Conservation (phyloP, 176 grass and related monocot species). For the Leersia perrieri region DNA sequence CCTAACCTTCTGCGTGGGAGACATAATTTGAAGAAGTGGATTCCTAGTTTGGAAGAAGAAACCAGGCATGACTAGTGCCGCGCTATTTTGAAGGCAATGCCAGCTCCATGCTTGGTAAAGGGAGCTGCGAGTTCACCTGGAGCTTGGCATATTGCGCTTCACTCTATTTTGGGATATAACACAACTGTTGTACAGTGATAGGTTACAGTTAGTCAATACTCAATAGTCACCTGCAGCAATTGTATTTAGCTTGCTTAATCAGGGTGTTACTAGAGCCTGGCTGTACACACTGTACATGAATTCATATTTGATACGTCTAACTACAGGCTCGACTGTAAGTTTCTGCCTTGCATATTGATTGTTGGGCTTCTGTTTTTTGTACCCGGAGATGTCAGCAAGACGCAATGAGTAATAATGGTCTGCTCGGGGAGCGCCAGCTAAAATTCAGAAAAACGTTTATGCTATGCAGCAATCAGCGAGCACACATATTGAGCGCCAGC, state of each 20-base stretch:
- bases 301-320: background rate
- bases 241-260: constrained; percentile 13
- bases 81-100: constrained; percentile 6
- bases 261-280: background rate
- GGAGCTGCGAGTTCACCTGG: background rate
- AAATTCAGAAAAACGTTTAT: background rate
- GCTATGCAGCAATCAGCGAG: background rate
- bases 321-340: background rate
- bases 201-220: background rate
- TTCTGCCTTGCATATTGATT: background rate
- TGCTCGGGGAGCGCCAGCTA: background rate
- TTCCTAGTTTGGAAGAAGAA: background rate
- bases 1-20: background rate
- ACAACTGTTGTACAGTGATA: background rate
- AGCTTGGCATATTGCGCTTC: too few species aligned
- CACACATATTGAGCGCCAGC: background rate
- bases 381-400: background rate
- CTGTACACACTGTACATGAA: constrained; percentile 2
- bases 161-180: background rate
- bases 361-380: constrained; percentile 1
- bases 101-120: too few species aligned
- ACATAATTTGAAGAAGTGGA: background rate
- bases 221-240: background rate
- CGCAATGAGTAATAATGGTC: background rate
- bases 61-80: background rate